Evolutionary conservation across 352 stramenopile genomes (phyloP), one percentile per base, ranked within the genome.

Genomic region (Phytophthora foliorum): DNA sequence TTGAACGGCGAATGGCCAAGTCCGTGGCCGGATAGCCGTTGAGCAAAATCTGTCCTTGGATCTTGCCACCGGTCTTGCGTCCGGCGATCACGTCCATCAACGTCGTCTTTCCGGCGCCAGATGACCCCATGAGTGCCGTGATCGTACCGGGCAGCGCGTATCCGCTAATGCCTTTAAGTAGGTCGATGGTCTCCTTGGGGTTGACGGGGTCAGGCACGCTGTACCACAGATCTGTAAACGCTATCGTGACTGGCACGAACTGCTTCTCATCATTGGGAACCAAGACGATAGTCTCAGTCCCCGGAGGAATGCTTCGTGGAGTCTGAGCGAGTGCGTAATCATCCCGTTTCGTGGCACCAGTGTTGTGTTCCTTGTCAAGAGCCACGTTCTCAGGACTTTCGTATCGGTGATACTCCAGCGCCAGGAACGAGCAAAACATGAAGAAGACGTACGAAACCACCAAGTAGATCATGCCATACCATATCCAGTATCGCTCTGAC

Each of bases 161-260:
- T 39, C 61, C 61, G 34, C 34, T 58, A 54, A 69, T 54, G 4
- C 53, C 61, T 21, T 68, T 68, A 29, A 68, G 51, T n/a, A 68
- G 11, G 41, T 68, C 45, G n/a, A 69, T 46, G 29, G 34, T 57
- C 4, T 69, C 13, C 14, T 53, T 53, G 3, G 61, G 44, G 27
- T 67, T 48, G 0, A 27, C n/a, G 5, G 55, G 55, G 29, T 67
- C 41, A 6, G 56, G 49, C 4, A 72, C 63, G 17, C 29, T 63
- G 27, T 72, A 67, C 63, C 48, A 67, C 16, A 65, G 25, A 31
- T 66, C 46, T 22, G 44, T 71, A 16, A 71, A 67, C 6, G 63
- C 63, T 9, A 67, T 19, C 3, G 39, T 67, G 24, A 72, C 57
- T 0, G 63, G 57, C 5, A 52, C 27, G 31, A 72, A 49, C 3